These are phyloP conservation scores for Phoma sp. DNA, from an alignment of 2,329 filamentous ascomycete species.

Conservation along the genomic window DNA sequence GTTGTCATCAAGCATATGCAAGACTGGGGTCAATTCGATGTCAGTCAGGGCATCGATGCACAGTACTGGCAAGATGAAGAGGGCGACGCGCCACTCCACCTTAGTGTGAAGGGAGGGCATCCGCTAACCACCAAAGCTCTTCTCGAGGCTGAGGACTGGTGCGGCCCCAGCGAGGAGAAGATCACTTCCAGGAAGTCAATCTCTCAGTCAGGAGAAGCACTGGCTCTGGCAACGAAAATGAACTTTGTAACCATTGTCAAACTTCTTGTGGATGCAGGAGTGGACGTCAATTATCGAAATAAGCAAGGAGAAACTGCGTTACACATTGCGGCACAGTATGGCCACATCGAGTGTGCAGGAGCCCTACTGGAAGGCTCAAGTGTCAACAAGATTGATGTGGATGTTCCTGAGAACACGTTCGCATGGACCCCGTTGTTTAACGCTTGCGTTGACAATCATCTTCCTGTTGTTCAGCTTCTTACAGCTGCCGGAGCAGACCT, in stretches of 20 bases:
- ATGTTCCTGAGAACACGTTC: constrained; percentile 82
- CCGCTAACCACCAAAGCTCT: constrained; percentile 82
- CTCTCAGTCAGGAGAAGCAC: constrained; percentile 83
- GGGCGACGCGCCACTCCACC: constrained; percentile 87
- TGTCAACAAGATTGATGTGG: constrained; percentile 75
- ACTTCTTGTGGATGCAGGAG: constrained; percentile 85
- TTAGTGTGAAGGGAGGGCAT: constrained; percentile 91
- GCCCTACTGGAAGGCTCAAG: constrained; percentile 74
- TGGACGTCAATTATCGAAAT: constrained; percentile 93
- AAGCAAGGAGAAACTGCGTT: constrained; percentile 88
- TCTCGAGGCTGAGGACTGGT: constrained; percentile 80
- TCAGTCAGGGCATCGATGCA: constrained; percentile 84
- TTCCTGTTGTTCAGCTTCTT: constrained; percentile 76
- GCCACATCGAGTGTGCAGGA: constrained; percentile 79
- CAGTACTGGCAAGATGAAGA: constrained; percentile 90
- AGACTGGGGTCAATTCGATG: constrained; percentile 84
- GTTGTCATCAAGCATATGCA: constrained; percentile 88
- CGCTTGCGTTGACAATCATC: constrained; percentile 85
- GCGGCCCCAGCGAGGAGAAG: constrained; percentile 67
- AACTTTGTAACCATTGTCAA: constrained; percentile 86
- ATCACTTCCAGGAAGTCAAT: constrained; percentile 71
- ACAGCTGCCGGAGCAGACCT: constrained; percentile 79
- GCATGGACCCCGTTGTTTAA: constrained; percentile 96
- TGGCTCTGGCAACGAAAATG: constrained; percentile 85
- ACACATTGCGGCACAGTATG: constrained; percentile 89